Conservation (phyloP, 371 early-diverging fungal genomes). For the Thermomucor indicae-seudaticae region DNA sequence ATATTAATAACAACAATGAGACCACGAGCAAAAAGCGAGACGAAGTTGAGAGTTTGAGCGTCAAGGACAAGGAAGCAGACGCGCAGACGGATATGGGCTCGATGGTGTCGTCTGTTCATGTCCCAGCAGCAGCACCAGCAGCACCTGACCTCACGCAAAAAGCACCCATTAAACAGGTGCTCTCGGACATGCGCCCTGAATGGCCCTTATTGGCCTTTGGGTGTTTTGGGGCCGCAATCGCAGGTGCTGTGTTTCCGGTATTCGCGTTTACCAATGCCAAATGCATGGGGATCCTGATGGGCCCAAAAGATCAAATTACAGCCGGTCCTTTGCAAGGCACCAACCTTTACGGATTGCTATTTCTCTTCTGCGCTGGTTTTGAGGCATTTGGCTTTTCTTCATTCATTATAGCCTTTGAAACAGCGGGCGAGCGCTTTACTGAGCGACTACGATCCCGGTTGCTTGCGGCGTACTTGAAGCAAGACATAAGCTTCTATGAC, state of each 20-base stretch:
- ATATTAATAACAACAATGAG: slow-evolving; percentile 6
- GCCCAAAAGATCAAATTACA: slow-evolving; percentile 7
- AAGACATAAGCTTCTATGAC: slow-evolving; percentile 87
- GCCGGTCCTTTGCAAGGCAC: slow-evolving; percentile 40
- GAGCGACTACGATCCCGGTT: slow-evolving; percentile 45
- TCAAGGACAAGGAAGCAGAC: background rate
- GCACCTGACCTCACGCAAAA: too few species aligned
- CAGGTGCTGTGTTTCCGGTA: slow-evolving; percentile 43
- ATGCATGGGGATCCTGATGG: slow-evolving; percentile 17
- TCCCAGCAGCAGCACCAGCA: too few species aligned
- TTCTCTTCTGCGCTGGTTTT: slow-evolving; percentile 50
- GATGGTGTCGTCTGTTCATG: slow-evolving; percentile 21
- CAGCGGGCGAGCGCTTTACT: slow-evolving; percentile 52
- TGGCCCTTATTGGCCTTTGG: slow-evolving; percentile 35
- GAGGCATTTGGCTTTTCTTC: slow-evolving; percentile 37
- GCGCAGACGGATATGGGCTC: slow-evolving; percentile 17
- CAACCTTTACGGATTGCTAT: slow-evolving; percentile 72
- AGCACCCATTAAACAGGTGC: slow-evolving; percentile 34
- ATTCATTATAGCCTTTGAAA: slow-evolving; percentile 27
- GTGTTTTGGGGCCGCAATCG: slow-evolving; percentile 36
- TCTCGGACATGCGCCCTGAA: slow-evolving; percentile 25
- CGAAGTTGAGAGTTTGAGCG: slow-evolving; percentile 1
- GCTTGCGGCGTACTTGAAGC: slow-evolving; percentile 59
- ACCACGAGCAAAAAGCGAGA: slow-evolving; percentile 6
- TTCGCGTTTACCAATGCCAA: slow-evolving; percentile 29